Base-by-base conservation (phyloP, 495 filamentous ascomycete species). In the Astrocystis sublimbata region DNA sequence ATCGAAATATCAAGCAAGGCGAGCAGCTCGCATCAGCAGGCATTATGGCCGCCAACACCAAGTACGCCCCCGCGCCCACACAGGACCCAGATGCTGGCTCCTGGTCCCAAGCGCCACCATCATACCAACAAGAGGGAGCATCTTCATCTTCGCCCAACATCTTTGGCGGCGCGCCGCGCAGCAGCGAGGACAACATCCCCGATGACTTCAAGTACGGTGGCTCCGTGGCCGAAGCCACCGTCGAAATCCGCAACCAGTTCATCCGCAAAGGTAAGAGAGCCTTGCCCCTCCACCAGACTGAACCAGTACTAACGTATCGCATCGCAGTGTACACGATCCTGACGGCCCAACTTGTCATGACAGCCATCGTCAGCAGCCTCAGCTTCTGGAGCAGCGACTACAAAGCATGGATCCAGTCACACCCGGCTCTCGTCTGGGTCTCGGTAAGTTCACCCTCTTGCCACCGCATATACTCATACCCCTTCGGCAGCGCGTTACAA, bases 141-240 rank as follows among this genome's bases (percentile, higher is more conserved):
- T 58, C 63, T 64, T 76, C 36, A 74, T 79, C 49, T 67, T 73
- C 60, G 47, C 71, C 75, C 40, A 74, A 69, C 36, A 67, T 80
- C 54, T 78, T 79, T 61, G 74, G 65, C 51, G 79, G 77, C 58
- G 81, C 74, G 55, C 82, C 87, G 56, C 88, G 94, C 63, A 89
- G 84, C 73, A 86, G 86, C 72, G 92, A 96, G 69, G 89, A 93
- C 73, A 92, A 97, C 72, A 72, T 98, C 45, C 94, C 94, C 4
- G 94, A 98, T 83, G 94, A 98, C 79, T 98, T 98, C 84, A 98
- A 96, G 88, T 98, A 93, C 70, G 92, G 92, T 45, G 92, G 91
- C 38, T 90, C 86, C 10, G 92, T 98, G 52, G 85, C 93, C 61
- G 96, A 97, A 78, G 96, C 89, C 41, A 96, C 92, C 9, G 80